A percentile compares a stretch with the other conserved stretches of the same genome.
phyloP scores from a whole-genome alignment of 78 protist genomes.

The Neovahlkampfia damariscottae region DNA sequence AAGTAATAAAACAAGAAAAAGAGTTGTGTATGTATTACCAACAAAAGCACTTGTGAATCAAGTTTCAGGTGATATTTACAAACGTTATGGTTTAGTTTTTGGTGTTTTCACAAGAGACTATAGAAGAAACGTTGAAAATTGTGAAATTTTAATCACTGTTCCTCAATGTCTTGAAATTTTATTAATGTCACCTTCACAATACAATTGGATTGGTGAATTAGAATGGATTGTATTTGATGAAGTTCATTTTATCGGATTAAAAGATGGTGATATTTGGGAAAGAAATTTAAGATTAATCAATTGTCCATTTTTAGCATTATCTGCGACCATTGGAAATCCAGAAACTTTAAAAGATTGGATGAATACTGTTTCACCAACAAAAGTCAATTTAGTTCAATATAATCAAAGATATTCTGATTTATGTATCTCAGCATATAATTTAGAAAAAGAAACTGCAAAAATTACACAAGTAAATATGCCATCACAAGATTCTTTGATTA shows the following conservation, averaged over 20 bases:
- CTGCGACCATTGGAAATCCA: conserved; percentile 77
- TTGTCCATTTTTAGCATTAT: conserved; percentile 74
- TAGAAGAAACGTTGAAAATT: background rate
- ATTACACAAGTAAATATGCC: no score
- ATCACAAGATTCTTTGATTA: no score
- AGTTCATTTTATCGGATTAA: conserved; percentile 50
- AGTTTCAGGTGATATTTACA: conserved; percentile 30
- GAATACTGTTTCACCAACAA: no score
- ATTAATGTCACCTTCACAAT: background rate
- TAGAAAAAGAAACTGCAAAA: no score
- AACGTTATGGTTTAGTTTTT: conserved; percentile 10
- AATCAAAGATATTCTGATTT: no score
- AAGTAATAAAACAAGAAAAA: conserved; percentile 14
- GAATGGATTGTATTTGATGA: conserved; percentile 75
- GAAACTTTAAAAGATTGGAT: conserved; percentile 42
- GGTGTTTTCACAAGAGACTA: conserved; percentile 28
- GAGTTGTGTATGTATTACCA: conserved; percentile 72
- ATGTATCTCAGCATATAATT: no score
- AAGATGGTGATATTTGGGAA: conserved; percentile 50
- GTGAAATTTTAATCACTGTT: conserved; percentile 33
- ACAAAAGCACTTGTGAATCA: conserved; percentile 76
- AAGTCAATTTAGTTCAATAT: no score
- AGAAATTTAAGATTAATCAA: conserved; percentile 29
- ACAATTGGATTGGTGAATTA: conserved; percentile 29
- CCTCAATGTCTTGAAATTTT: conserved; percentile 30